Percentiles rank a stretch among this genome's conserved stretches.
Conservation (phyloP, 176 grass and related monocot species). For the Melocanna baccifera region DNA sequence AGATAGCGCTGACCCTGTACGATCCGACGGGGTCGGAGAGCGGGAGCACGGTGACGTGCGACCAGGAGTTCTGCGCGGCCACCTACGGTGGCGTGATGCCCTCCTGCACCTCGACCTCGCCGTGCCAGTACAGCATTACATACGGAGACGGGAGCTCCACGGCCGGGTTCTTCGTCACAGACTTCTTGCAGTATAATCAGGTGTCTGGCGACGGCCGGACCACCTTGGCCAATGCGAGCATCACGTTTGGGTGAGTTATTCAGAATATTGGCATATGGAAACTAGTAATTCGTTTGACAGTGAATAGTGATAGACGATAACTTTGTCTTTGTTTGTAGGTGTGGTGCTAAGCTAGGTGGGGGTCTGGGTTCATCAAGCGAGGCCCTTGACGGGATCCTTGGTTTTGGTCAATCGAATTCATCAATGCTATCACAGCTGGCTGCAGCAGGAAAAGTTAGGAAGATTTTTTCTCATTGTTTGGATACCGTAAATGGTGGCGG, state of each 20-base stretch:
- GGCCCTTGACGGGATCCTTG: constrained; percentile 93
- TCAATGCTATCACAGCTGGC: constrained; percentile 81
- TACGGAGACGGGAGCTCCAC: constrained; percentile 95
- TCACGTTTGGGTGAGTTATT: constrained; percentile 72
- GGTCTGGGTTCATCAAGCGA: constrained; percentile 63
- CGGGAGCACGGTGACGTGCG: constrained; percentile 49
- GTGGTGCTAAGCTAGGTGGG: constrained; percentile 78
- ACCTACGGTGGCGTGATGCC: constrained; percentile 23
- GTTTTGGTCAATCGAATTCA: constrained; percentile 82
- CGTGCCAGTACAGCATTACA: constrained; percentile 65
- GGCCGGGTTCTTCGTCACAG: constrained; percentile 62
- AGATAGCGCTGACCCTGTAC: constrained; percentile 90
- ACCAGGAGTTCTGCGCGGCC: constrained; percentile 60
- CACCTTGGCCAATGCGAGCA: constrained; percentile 53
- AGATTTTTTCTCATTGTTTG: constrained; percentile 87
- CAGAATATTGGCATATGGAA: not conserved
- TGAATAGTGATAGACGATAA: not conserved
- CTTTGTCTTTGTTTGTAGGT: constrained; percentile 37
- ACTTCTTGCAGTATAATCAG: constrained; percentile 68
- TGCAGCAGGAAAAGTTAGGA: constrained; percentile 66
- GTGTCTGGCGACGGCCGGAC: constrained; percentile 65
- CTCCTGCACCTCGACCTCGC: constrained; percentile 27
- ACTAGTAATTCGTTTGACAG: not conserved
- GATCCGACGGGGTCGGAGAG: constrained; percentile 61
- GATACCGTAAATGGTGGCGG: constrained; percentile 84